Base-by-base conservation (phyloP, 208 protist species). In the Trichomonas vaginalis region DNA sequence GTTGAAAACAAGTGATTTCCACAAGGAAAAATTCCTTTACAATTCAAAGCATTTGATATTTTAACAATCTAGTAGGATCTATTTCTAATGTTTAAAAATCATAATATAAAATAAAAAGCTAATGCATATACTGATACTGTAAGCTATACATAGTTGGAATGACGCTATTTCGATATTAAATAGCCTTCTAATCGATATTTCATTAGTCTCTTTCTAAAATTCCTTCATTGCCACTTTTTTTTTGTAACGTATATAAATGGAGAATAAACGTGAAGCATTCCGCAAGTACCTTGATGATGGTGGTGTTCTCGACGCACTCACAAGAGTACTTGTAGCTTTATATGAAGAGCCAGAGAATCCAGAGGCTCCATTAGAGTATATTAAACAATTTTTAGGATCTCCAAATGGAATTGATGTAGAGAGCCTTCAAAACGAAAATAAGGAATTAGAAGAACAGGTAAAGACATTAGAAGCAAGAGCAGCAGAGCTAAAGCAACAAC, bases 321-420 rank as follows among this genome's bases (percentile, higher is more conserved):
- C 96, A n/a, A 95, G 97, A 39, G 95, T 96, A 32, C 42, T 97
- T 14, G 96, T 97, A 15, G 96, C 83, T n/a, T 96, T 97, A 35
- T 97, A 97, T 82, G 96, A 97, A 96, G 96, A 97, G 21, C 96
- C 96, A 45, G 96, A 97, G 82, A 96, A 96, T 62, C 96, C 96
- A 61, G 95, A 95, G 40, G 97, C 97, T 95, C 70, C 96, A 3
- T 39, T 97, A 40, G 96, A 97, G 46, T 97, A 96, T 88, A 95
- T 97, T 37, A 95, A 96, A 88, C 51, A 95, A 61, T 97, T 96
- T 96, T 56, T 97, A 51, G 96, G 96, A 61, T 86, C 96, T 23
- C 87, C 87, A 95, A 79, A 90, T n/a, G 88, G 82, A 40, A 90
- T 95, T 35, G 88, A 96, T 27, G 95, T 96, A 47, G 88, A 96